Conservation (phyloP, 108 stramenopile genomes). For the Ochromonas danica region DNA sequence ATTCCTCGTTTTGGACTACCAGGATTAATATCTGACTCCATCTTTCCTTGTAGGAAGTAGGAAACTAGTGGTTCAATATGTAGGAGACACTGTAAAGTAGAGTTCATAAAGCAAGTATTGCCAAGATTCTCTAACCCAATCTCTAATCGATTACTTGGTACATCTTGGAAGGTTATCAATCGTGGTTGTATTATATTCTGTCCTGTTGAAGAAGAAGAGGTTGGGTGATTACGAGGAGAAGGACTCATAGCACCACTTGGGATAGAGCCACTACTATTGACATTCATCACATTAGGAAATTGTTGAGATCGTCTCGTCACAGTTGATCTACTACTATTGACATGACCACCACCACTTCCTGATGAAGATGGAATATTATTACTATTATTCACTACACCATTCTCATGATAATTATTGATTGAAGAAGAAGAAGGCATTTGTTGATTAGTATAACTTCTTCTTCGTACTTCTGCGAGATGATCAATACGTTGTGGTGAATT, state of each 20-base stretch:
- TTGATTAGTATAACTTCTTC: not conserved
- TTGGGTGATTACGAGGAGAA: no score
- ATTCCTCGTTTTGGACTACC: not conserved
- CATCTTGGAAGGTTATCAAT: no score
- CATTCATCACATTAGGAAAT: no score
- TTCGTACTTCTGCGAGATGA: not conserved
- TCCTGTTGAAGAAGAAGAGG: no score
- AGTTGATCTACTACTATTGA: no score
- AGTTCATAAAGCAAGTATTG: slow-evolving; percentile 60
- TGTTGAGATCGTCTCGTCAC: no score
- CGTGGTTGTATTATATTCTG: no score
- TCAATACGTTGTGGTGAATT: not conserved
- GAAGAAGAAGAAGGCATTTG: not conserved
- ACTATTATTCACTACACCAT: not conserved
- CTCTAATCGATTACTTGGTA: not conserved
- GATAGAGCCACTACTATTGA: no score
- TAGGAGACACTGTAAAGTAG: slow-evolving; percentile 52
- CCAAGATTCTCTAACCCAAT: slow-evolving; percentile 56
- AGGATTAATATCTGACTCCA: not conserved
- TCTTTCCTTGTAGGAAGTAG: slow-evolving; percentile 37
- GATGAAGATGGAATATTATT: not conserved
- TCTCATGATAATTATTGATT: no score
- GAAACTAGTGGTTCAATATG: slow-evolving; percentile 44
- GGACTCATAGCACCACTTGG: no score
- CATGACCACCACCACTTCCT: no score